These are phyloP conservation scores for Pinus taeda DNA, from an alignment of 75 land plant species.

Conservation along the genomic window DNA sequence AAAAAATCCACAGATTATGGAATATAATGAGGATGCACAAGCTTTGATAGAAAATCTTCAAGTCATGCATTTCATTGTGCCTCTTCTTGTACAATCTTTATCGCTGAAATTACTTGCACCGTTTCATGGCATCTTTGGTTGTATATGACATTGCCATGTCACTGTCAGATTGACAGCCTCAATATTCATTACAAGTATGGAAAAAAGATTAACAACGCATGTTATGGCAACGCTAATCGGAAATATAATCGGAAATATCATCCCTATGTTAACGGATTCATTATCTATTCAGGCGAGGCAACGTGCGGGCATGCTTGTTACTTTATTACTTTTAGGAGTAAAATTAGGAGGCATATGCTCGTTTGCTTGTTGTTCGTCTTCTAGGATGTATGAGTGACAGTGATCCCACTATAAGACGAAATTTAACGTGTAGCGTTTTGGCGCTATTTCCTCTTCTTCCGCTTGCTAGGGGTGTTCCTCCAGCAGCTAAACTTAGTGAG, in stretches of 20 bases:
- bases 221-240: constrained; percentile 78
- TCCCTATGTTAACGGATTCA: constrained; percentile 79
- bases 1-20: too few species aligned
- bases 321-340: constrained; percentile 73
- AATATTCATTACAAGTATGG: constrained; percentile 85
- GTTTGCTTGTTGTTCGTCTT: constrained; percentile 90
- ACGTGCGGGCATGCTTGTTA: constrained; percentile 95
- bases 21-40: too few species aligned
- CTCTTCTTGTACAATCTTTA: too few species aligned
- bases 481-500: constrained; percentile 68
- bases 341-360: constrained; percentile 86
- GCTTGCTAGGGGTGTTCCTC: constrained; percentile 78
- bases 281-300: constrained; percentile 78
- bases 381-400: constrained; percentile 93
- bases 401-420: constrained; percentile 76
- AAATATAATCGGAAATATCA: constrained; percentile 64
- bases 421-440: constrained; percentile 94
- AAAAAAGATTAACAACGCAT: constrained; percentile 60
- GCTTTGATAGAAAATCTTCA: too few species aligned
- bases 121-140: constrained; percentile 83
- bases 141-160: constrained; percentile 85
- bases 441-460: constrained; percentile 97
- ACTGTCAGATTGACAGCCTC: constrained; percentile 86
- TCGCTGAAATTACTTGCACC: constrained; percentile 65
- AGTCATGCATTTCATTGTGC: too few species aligned